Conservation (phyloP, 139 green algal genomes). For the Coccomyxa sp. region DNA sequence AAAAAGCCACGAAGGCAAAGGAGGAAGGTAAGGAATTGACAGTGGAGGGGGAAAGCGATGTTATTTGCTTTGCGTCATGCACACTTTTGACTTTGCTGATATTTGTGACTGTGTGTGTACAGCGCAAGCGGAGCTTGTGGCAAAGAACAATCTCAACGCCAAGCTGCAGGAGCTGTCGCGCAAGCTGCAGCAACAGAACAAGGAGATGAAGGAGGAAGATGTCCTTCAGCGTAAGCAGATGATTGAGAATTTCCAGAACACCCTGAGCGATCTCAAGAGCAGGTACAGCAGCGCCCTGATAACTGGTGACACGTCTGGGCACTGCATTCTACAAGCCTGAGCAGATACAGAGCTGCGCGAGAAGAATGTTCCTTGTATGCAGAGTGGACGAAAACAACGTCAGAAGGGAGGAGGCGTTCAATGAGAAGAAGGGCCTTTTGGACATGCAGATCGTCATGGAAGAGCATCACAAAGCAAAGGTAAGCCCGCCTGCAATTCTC, state of each 20-base stretch:
- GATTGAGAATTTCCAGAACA: conserved; percentile 10
- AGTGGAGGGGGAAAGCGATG: too few relatives aligned
- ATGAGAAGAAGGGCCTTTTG: conserved; percentile 1
- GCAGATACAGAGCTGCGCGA: too few relatives aligned
- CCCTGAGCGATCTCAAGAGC: conserved; percentile 4
- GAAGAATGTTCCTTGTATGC: not conserved
- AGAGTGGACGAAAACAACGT: not conserved
- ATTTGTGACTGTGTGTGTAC: not conserved
- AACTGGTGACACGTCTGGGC: too few relatives aligned
- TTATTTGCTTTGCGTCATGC: too few relatives aligned
- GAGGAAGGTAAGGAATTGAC: not conserved
- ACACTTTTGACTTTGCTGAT: too few relatives aligned
- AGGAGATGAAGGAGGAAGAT: conserved; percentile 22
- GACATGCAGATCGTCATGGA: conserved; percentile 1
- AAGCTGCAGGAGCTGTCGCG: conserved; percentile 39
- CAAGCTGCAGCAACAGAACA: conserved; percentile 38
- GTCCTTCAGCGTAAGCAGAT: conserved; percentile 9
- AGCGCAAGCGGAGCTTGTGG: not conserved
- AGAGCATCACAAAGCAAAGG: conserved; percentile 7
- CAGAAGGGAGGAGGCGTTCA: not conserved
- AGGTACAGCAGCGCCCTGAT: not conserved
- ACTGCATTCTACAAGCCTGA: too few relatives aligned
- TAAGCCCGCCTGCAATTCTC: not conserved
- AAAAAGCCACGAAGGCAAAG: not conserved
- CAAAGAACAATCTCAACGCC: conserved; percentile 20